These are phyloP conservation scores for Plasmodium relictum DNA, from an alignment of 169 alveolate species.

Conservation along the genomic window DNA sequence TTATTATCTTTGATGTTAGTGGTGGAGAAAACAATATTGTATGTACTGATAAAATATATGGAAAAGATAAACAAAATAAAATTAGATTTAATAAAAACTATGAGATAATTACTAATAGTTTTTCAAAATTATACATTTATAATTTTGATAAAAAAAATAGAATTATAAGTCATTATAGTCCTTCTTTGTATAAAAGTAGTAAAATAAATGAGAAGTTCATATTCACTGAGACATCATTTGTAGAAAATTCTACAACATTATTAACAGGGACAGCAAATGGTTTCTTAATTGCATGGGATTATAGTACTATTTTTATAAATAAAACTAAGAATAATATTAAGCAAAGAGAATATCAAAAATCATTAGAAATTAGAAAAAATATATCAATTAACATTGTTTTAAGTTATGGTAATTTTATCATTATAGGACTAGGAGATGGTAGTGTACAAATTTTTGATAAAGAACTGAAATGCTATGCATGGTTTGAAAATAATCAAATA, in stretches of 20 bases:
- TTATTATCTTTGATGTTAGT: conserved; percentile 56
- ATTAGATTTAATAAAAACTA: conserved; percentile 68
- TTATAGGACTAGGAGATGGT: conserved; percentile 66
- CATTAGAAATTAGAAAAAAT: conserved; percentile 57
- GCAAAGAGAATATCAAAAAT: conserved; percentile 78
- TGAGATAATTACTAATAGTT: conserved; percentile 65
- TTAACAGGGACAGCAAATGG: conserved; percentile 77
- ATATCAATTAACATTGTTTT: conserved; percentile 47
- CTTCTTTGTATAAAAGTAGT: conserved; percentile 74
- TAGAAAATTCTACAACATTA: conserved; percentile 58
- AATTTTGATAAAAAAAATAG: conserved; percentile 59
- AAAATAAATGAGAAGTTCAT: conserved; percentile 65
- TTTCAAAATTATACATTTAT: conserved; percentile 64
- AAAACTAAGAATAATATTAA: conserved; percentile 65
- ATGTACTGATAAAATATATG: conserved; percentile 66
- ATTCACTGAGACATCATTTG: conserved; percentile 71
- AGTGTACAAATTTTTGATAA: conserved; percentile 65
- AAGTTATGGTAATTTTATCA: conserved; percentile 69
- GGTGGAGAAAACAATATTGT: conserved; percentile 44
- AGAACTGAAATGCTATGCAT: conserved; percentile 75
- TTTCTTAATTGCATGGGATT: conserved; percentile 61
- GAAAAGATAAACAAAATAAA: conserved; percentile 54
- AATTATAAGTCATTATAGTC: conserved; percentile 73
- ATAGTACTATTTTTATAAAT: conserved; percentile 67
- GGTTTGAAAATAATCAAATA: conserved; percentile 66